Evolutionary conservation across 495 filamentous ascomycete genomes (phyloP), one percentile per base, ranked within the genome.

Genomic region (Bathelium albidoporum): DNA sequence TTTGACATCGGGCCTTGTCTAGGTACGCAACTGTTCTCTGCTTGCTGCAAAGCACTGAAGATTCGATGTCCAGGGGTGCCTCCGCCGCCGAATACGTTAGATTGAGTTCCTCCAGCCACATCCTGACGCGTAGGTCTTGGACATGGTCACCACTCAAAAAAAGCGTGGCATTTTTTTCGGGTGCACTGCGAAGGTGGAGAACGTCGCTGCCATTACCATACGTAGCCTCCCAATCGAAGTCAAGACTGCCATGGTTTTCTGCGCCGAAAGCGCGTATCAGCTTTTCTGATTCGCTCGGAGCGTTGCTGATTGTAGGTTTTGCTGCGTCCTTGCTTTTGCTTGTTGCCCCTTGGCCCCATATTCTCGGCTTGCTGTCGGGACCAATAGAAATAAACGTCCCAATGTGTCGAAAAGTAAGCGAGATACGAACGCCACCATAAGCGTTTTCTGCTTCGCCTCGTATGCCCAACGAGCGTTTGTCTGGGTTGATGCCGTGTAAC

Each of bases 301-400:
- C 81, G 0, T 85, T 90, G 64, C 89, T 90, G 44, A 89, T 73
- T 4, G 96, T 86, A 0, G 73, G 68, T 11, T 76, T 73, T 2
- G 91, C 89, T 0, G 75, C 67, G 0, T 77, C 76, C 18, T 77
- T 75, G 0, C 74, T 76, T 74, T 97, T 97, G 12, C 76, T 71
- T 0, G 79, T 80, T 1, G 93, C 95, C 4, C 94, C 94, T 75
- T 96, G 91, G 32, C 94, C 94, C 91, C 91, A 97, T 65, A 99
- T 96, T 16, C 70, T 73, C 16, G 26, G 49, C 39, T 77, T 74
- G 22, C 83, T 79, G 12, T 83, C 74, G 9, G 80, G 75, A 64
- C 87, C 75, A 55, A 24, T 12, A 3, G 49, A 55, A 11, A 95
- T 75, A 70, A 88, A 96, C 0, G 94, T 99, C 0, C 85, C 90